These are phyloP conservation scores for Puccinia hordei DNA, from an alignment of 1,284 basidiomycete genomes.

Conservation along the genomic window DNA sequence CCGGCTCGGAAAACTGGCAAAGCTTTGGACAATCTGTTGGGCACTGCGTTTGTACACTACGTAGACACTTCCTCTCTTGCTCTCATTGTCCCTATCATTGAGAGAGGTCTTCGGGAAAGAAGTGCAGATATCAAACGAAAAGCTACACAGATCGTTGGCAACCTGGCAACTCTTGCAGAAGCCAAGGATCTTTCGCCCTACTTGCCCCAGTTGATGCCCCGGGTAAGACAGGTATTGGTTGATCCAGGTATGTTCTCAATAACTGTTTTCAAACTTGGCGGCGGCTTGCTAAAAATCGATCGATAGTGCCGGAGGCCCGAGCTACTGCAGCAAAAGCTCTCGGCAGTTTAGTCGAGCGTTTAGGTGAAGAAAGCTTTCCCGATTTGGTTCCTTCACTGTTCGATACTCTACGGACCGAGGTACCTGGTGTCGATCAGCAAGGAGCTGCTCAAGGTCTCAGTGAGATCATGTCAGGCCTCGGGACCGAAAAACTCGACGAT, in stretches of 20 bases:
- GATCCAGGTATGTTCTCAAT: conserved; percentile 53
- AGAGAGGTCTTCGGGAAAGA: conserved; percentile 87
- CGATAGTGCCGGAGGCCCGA: conserved; percentile 85
- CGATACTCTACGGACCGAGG: conserved; percentile 85
- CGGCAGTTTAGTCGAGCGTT: conserved; percentile 92
- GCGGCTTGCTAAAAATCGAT: background rate
- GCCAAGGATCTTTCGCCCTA: conserved; percentile 97
- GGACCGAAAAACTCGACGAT: conserved; percentile 94
- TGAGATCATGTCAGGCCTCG: conserved; percentile 91
- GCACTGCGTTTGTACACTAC: conserved; percentile 96
- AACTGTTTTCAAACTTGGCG: conserved; percentile 61
- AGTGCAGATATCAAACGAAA: conserved; percentile 93
- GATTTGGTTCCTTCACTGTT: conserved; percentile 89
- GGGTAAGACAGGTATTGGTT: conserved; percentile 88
- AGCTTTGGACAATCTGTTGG: conserved; percentile 79
- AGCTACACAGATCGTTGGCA: conserved; percentile 94
- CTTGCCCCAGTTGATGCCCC: conserved; percentile 79
- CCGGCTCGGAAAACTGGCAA: conserved; percentile 81
- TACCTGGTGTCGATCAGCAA: conserved; percentile 89
- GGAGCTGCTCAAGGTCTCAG: conserved; percentile 97
- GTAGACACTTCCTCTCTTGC: conserved; percentile 98
- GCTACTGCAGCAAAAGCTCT: conserved; percentile 95
- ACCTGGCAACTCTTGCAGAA: conserved; percentile 79
- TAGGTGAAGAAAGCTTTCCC: conserved; percentile 94
- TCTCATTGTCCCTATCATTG: conserved; percentile 90